Evolutionary conservation across 2,329 filamentous ascomycete species (phyloP).

Genomic region (Cytospora chrysosperma): DNA sequence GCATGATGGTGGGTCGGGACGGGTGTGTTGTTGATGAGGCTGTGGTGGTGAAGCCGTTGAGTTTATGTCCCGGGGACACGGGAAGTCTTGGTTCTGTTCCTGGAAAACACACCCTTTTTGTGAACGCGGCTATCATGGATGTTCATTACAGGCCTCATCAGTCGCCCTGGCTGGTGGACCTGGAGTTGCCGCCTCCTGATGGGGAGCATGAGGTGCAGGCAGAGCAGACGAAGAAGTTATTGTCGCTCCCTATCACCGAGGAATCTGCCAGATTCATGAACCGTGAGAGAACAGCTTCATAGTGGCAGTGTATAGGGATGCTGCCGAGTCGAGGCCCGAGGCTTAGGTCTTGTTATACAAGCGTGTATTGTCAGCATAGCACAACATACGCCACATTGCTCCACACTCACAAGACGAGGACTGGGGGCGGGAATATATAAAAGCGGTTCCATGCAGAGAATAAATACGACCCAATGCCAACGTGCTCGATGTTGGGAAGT

Average conservation of each 20-base stretch:
- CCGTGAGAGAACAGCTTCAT: not conserved
- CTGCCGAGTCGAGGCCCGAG: not conserved
- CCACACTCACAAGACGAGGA: not conserved
- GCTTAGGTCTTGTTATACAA: not conserved
- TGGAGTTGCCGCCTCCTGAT: constrained; percentile 39
- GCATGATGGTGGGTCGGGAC: not conserved
- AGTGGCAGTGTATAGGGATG: not conserved
- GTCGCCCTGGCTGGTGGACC: constrained; percentile 52
- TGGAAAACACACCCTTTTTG: constrained; percentile 54
- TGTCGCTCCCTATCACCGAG: not conserved
- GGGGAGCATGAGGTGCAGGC: constrained; percentile 17
- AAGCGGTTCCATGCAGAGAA: not conserved
- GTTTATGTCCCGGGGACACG: constrained; percentile 39
- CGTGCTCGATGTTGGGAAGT: not conserved
- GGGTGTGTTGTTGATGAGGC: not conserved
- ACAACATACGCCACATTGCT: not conserved
- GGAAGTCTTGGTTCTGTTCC: constrained; percentile 28
- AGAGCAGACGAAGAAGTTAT: constrained; percentile 2
- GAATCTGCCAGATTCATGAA: not conserved
- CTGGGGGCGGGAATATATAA: no score
- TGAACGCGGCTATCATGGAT: constrained; percentile 58
- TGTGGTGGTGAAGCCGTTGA: constrained; percentile 31
- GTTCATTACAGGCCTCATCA: constrained; percentile 43
- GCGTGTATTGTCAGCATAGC: not conserved
- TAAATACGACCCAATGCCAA: no score